Conservation (phyloP, 352 stramenopile genomes). For the Saprolegnia parasitica region DNA sequence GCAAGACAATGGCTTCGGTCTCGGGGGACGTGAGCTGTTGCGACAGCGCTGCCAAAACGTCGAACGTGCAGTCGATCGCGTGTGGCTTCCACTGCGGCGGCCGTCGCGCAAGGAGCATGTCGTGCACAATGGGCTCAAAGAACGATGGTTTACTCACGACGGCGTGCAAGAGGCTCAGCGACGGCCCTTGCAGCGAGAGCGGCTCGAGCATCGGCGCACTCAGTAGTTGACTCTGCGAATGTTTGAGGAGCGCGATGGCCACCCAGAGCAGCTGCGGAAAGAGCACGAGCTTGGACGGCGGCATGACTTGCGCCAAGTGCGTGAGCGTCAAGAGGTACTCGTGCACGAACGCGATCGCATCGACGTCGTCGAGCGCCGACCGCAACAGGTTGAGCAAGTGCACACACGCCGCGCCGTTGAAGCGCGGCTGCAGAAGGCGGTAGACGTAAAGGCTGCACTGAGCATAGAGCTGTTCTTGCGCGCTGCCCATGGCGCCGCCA, state of each 20-base stretch:
- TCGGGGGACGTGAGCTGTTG: constrained; percentile 7
- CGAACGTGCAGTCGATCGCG: not conserved
- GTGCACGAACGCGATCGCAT: constrained; percentile 32
- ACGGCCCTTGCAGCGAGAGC: not conserved
- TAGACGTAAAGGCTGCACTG: constrained; percentile 57
- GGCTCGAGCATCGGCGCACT: not conserved
- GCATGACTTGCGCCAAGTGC: constrained; percentile 46
- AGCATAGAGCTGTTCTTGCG: not conserved
- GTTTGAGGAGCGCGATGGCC: constrained; percentile 57
- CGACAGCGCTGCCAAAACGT: constrained; percentile 5
- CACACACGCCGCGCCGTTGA: constrained; percentile 59
- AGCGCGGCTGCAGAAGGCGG: constrained; percentile 41
- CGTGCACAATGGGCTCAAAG: constrained; percentile 19
- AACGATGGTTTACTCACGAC: constrained; percentile 19
- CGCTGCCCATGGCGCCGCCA: not conserved
- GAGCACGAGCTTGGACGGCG: constrained; percentile 46
- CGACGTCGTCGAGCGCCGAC: constrained; percentile 38
- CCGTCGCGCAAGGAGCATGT: constrained; percentile 3
- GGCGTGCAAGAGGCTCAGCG: constrained; percentile 6
- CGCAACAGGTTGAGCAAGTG: constrained; percentile 52
- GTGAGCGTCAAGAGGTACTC: constrained; percentile 46
- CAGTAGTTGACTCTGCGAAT: constrained; percentile 31
- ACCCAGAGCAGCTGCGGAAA: constrained; percentile 78
- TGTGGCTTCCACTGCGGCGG: not conserved
- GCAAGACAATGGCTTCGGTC: not conserved